A percentile compares a stretch with the other conserved stretches of the same genome.
These are phyloP conservation scores for Cordyceps militaris DNA, from an alignment of 2,329 filamentous ascomycete species.

Conservation along the genomic window DNA sequence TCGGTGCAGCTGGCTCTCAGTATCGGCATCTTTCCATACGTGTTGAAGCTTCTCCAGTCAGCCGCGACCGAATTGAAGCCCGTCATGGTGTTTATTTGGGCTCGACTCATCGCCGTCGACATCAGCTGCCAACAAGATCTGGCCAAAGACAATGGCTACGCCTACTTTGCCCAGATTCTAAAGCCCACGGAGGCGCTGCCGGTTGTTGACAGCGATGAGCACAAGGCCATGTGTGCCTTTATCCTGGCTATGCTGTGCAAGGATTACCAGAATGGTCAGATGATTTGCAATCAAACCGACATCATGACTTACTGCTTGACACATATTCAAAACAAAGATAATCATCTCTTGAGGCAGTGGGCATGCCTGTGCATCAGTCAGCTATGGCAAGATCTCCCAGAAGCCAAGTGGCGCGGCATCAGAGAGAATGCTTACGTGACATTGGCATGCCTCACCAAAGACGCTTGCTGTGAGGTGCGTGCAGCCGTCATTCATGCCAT, in stretches of 20 bases:
- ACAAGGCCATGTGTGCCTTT: constrained; percentile 98
- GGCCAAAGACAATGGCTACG: constrained; percentile 93
- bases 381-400: constrained; percentile 82
- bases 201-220: constrained; percentile 82
- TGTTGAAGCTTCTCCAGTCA: constrained; percentile 93
- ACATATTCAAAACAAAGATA: constrained; percentile 79
- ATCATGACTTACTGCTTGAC: constrained; percentile 82
- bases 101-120: constrained; percentile 89
- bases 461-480: constrained; percentile 85
- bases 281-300: constrained; percentile 83
- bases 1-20: constrained; percentile 96
- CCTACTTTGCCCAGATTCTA: constrained; percentile 91
- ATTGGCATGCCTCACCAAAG: constrained; percentile 72
- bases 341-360: constrained; percentile 87
- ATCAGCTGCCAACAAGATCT: constrained; percentile 88
- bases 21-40: constrained; percentile 98
- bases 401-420: constrained; percentile 95
- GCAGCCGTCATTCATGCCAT: constrained; percentile 90
- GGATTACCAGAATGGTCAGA: constrained; percentile 84
- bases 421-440: constrained; percentile 76
- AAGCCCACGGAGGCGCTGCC: constrained; percentile 78
- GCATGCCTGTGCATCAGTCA: constrained; percentile 92
- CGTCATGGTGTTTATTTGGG: constrained; percentile 99
- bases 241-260: constrained; percentile 97
- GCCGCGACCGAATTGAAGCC: constrained; percentile 91